Evolutionary conservation across 768 basidiomycete genomes (phyloP).

Genomic region (Suillus bovinus): DNA sequence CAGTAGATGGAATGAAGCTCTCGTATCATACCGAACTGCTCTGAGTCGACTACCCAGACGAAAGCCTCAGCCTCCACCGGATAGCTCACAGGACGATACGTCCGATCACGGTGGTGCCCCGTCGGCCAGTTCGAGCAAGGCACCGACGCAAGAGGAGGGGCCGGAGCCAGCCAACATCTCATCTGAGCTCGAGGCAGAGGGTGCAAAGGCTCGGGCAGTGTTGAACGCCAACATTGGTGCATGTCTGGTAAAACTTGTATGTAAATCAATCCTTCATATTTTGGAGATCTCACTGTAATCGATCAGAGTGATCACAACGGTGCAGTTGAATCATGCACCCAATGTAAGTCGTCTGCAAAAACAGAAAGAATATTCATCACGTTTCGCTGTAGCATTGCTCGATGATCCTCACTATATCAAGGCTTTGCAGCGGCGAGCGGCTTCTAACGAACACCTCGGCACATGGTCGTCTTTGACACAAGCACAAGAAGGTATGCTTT

Average conservation of each 20-base stretch:
- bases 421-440: conserved; percentile 85
- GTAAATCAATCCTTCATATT: conserved; percentile 22
- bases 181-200: conserved; percentile 45
- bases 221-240: conserved; percentile 89
- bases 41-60: conserved; percentile 65
- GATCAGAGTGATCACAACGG: conserved; percentile 74
- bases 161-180: conserved; percentile 17
- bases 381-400: conserved; percentile 59
- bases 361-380: background rate
- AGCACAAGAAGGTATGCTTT: conserved; percentile 75
- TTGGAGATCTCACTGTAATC: conserved; percentile 3
- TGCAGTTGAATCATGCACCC: conserved; percentile 76
- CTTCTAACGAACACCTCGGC: conserved; percentile 75
- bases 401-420: conserved; percentile 88
- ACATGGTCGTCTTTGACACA: conserved; percentile 83
- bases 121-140: conserved; percentile 14
- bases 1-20: conserved; percentile 66
- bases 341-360: conserved; percentile 46
- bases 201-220: conserved; percentile 63
- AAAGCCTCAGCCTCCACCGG: conserved; percentile 20
- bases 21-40: conserved; percentile 67
- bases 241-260: conserved; percentile 77
- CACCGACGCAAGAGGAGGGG: conserved; percentile 15
- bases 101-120: background rate
- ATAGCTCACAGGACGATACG: conserved; percentile 22